Evolutionary conservation across 208 protist genomes (phyloP).

Genomic region (Acanthamoeba royreba): DNA sequence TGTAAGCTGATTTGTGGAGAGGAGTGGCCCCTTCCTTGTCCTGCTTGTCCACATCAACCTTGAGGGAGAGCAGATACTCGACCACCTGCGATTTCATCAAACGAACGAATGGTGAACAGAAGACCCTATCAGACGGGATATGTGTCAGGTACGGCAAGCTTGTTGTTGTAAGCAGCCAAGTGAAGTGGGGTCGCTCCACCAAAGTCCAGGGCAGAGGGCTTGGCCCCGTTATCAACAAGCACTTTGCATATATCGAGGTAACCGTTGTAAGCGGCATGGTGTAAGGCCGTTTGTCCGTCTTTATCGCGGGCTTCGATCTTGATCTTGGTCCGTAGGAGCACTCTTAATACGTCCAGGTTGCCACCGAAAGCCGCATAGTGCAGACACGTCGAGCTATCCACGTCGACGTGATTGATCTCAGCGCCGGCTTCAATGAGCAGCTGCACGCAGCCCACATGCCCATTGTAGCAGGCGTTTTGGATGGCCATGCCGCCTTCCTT

Average conservation of each 20-base stretch:
- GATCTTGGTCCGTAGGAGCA: background rate
- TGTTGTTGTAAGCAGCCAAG: background rate
- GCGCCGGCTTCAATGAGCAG: background rate
- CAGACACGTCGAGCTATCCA: background rate
- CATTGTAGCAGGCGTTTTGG: background rate
- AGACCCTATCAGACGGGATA: too few species aligned
- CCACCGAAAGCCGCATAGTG: background rate
- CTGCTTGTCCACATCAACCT: background rate
- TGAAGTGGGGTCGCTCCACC: background rate
- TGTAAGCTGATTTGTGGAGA: background rate
- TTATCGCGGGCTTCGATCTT: background rate
- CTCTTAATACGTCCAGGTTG: background rate
- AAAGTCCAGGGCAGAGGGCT: background rate
- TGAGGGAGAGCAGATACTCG: background rate
- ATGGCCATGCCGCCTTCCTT: background rate
- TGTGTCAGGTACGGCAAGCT: background rate
- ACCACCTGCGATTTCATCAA: too few species aligned
- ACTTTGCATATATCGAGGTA: background rate
- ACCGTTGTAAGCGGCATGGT: background rate
- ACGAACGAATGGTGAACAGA: too few species aligned
- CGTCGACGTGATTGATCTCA: background rate
- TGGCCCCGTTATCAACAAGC: background rate
- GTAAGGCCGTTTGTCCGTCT: background rate
- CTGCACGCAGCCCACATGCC: background rate
- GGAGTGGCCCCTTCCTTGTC: constrained; percentile 18